Base-by-base conservation (phyloP, 768 basidiomycete species). In the Mycena floridula region DNA sequence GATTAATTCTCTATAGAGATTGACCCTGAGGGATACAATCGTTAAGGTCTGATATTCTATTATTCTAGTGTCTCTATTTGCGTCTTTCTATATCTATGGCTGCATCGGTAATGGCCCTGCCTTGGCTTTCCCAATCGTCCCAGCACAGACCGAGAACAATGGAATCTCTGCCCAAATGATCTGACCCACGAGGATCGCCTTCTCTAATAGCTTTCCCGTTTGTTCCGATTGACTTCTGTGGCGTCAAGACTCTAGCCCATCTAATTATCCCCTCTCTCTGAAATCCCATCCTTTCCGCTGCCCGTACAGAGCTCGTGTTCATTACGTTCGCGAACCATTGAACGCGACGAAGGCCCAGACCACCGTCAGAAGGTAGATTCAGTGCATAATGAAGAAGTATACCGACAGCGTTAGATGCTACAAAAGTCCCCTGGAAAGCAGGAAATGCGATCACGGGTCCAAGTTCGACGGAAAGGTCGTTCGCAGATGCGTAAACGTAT, bases 251-350 rank as follows among this genome's bases (percentile, higher is more conserved):
- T 25, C 74, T 58, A 42, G 79, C 67, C 81, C 82, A 86, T 36
- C 73, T 56, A 50, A 74, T 38, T 7, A 71, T 55, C 0, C 65
- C 77, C 54, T 89, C 85, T 25, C 59, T 47, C 43, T 57, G 61
- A 56, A 88, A 82, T 1, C 82, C 83, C 66, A 86, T 61, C 41
- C 76, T 65, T 53, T 78, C 63, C 0, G 83, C 84, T 0, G 72
- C 64, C 4, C 60, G 51, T 12, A 79, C 59, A 27, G 79, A 81
- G 0, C 65, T 53, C 9, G 36, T 40, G 53, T 87, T 87, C 20
- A 54, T 44, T 12, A 59, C 53, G 40, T 78, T 73, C 4, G 80
- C 68, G 48, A 73, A 70, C 79, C 82, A 88, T 23, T 76, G 74
- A 0, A 83, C 75, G 8, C 84, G 68, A 3, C 83, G 70, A 26